Percentiles rank a stretch among this genome's conserved stretches.
These are phyloP conservation scores for Fraxinus americana DNA, from an alignment of 257 asterid genomes.

Conservation along the genomic window DNA sequence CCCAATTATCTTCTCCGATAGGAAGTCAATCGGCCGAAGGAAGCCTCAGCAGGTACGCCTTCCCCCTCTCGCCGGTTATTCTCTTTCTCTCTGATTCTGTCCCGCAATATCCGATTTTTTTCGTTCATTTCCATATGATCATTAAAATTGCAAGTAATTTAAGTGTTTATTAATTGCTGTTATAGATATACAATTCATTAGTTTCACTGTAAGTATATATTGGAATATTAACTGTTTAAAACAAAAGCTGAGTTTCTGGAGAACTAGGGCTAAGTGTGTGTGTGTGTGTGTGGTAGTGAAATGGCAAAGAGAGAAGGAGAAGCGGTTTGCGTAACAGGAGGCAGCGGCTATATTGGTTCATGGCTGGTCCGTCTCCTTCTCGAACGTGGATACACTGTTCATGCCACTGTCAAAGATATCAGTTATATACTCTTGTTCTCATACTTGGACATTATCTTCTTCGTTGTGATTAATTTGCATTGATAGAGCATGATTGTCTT, in stretches of 20 bases:
- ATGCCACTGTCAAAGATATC: constrained; percentile 80
- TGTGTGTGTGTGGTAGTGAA: neutral
- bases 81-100: neutral
- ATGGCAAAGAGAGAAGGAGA: constrained; percentile 50
- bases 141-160: neutral
- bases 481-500: neutral
- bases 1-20: neutral
- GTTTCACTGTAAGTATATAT: neutral
- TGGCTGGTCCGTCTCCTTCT: constrained; percentile 74
- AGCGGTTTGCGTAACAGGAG: constrained; percentile 83
- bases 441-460: no score
- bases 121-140: neutral
- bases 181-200: neutral
- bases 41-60: neutral
- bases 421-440: constrained; percentile 31
- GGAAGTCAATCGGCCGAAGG: neutral
- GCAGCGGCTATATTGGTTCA: constrained; percentile 85
- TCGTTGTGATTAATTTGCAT: neutral
- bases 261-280: neutral
- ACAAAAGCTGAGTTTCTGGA: neutral
- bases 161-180: neutral
- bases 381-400: constrained; percentile 81
- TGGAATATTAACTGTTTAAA: neutral
- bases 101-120: neutral
- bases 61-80: neutral